Percentiles rank a stretch among this genome's conserved stretches.
These are phyloP conservation scores for Plantago ovata DNA, from an alignment of 257 asterid species.

Conservation along the genomic window DNA sequence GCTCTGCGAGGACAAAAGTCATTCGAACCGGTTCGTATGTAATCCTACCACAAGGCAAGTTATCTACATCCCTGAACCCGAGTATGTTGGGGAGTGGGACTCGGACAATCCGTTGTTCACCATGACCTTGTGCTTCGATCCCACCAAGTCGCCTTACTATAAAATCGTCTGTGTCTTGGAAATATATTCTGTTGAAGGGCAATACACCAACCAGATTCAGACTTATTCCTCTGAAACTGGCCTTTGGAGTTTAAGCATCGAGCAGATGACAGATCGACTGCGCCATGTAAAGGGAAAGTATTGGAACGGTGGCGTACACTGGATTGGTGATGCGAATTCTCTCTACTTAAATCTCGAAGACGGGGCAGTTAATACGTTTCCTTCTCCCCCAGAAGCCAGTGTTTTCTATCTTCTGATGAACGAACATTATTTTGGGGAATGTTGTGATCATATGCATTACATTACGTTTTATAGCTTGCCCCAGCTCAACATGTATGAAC, in stretches of 20 bases:
- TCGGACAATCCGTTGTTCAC: no score
- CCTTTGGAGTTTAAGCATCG: not conserved
- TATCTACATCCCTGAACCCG: no score
- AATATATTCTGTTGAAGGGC: no score
- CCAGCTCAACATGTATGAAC: no score
- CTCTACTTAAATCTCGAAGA: not conserved
- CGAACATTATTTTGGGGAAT: conserved; percentile 1
- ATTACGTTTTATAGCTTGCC: no score
- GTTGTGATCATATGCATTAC: conserved; percentile 1
- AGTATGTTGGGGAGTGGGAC: no score
- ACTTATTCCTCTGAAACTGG: not conserved
- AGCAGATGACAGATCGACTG: not conserved
- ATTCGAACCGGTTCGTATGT: not conserved
- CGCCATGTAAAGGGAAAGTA: not conserved
- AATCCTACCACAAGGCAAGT: not conserved
- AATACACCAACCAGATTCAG: not conserved
- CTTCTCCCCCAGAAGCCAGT: no score
- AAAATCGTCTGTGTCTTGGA: not conserved
- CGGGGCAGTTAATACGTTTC: not conserved
- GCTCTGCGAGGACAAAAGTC: not conserved
- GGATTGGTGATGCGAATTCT: not conserved
- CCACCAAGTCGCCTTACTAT: not conserved
- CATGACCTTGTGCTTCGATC: no score
- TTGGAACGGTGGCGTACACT: conserved; percentile 1
- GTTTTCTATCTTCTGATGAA: no score